These are phyloP conservation scores for Echeveria elegans DNA, from an alignment of 164 flowering plant species.

Conservation along the genomic window DNA sequence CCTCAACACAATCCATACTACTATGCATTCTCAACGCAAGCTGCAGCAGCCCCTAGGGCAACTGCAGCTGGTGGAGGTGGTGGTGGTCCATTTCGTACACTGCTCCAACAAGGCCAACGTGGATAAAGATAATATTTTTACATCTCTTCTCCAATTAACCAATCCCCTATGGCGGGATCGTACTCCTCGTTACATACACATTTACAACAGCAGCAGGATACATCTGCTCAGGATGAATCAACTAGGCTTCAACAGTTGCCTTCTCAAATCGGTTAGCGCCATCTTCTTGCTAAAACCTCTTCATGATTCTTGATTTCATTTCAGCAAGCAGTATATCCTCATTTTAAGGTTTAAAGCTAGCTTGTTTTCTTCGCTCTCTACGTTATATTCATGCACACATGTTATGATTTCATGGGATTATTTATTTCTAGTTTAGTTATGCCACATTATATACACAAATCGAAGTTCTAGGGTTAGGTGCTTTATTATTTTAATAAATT, in stretches of 20 bases:
- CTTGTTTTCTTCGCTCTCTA: too few species aligned
- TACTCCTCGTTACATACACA: background rate
- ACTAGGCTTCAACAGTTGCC: slow-evolving; percentile 1
- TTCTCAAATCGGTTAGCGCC: background rate
- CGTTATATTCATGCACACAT: too few species aligned
- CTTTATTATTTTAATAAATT: too few species aligned
- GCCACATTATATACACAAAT: too few species aligned
- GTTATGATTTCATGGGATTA: too few species aligned
- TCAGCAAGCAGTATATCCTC: too few species aligned
- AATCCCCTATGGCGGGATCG: background rate
- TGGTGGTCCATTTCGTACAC: slow-evolving; percentile 12
- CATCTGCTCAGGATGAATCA: background rate
- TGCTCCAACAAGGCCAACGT: background rate
- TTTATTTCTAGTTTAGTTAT: too few species aligned
- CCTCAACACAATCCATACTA: slow-evolving; percentile 28
- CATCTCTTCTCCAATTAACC: background rate
- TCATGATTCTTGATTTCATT: too few species aligned
- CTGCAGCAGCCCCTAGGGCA: slow-evolving; percentile 3
- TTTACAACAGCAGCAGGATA: background rate
- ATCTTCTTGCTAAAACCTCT: too few species aligned
- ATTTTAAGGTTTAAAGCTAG: too few species aligned
- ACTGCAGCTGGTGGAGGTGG: too few species aligned
- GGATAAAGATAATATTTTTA: background rate
- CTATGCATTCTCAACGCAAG: slow-evolving; percentile 51
- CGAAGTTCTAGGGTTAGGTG: too few species aligned